A percentile compares a stretch with the other conserved stretches of the same genome.
phyloP scores from a whole-genome alignment of 2,329 filamentous ascomycete genomes.

The Drechslerella stenobrocha region DNA sequence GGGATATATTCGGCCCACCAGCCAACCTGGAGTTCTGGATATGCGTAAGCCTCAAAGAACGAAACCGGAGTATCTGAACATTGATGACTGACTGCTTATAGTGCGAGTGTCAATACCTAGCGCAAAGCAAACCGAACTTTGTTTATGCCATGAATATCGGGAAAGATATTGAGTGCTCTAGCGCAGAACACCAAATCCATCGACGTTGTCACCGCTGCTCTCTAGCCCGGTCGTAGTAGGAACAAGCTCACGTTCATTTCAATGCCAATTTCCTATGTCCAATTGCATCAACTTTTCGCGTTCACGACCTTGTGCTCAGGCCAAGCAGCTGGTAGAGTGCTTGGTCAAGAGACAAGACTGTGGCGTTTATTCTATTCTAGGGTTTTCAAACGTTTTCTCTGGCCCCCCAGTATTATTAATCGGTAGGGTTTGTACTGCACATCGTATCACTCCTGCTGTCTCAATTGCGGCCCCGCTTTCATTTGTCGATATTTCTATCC shows the following conservation, averaged over 20 bases:
- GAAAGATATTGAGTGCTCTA: slow-evolving; percentile 32
- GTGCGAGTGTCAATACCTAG: slow-evolving; percentile 42
- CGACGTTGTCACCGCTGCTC: slow-evolving; percentile 27
- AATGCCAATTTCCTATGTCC: slow-evolving; percentile 1
- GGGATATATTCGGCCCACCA: slow-evolving; percentile 34
- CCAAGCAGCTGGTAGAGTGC: no score
- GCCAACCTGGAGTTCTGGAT: slow-evolving; percentile 36
- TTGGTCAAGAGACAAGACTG: no score
- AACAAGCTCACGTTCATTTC: not conserved
- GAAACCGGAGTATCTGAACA: not conserved
- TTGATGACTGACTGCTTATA: not conserved
- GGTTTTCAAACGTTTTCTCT: no score
- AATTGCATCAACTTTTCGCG: slow-evolving; percentile 2
- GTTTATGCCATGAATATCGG: slow-evolving; percentile 41
- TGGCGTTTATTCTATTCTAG: not conserved
- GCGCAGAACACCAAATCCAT: slow-evolving; percentile 26
- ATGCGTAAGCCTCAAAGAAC: slow-evolving; percentile 24
- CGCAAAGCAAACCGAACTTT: slow-evolving; percentile 30
- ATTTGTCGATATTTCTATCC: not conserved
- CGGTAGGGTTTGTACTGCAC: not conserved
- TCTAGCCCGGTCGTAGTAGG: slow-evolving; percentile 21
- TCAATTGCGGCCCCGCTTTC: not conserved
- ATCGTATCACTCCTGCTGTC: not conserved
- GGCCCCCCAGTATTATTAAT: no score
- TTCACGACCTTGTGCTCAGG: no score